Percentiles rank a stretch among this genome's conserved stretches.
These are phyloP conservation scores for Yamadazyma jaroonii DNA, from an alignment of 1,139 yeast genomes.

Conservation along the genomic window DNA sequence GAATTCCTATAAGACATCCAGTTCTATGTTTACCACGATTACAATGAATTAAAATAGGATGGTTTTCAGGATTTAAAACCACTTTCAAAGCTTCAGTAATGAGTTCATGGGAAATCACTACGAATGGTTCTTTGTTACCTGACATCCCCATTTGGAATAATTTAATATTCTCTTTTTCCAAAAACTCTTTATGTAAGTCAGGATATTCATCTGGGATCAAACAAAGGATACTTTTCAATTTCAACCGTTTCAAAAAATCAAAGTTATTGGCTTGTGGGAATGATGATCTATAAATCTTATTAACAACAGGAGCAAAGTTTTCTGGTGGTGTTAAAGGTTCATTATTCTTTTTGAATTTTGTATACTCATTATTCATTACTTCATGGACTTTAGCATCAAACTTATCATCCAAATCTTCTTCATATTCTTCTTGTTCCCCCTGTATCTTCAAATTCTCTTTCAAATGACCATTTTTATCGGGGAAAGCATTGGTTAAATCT, in stretches of 20 bases:
- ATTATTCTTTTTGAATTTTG: conserved; percentile 3
- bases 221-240: conserved; percentile 73
- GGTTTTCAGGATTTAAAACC: conserved; percentile 79
- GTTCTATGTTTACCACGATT: conserved; percentile 96
- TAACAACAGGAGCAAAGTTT: conserved; percentile 83
- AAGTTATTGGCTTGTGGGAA: conserved; percentile 88
- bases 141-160: conserved; percentile 89
- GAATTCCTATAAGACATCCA: conserved; percentile 92
- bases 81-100: conserved; percentile 81
- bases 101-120: conserved; percentile 71
- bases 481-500: conserved; percentile 11
- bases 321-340: conserved; percentile 70
- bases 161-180: conserved; percentile 57
- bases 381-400: conserved; percentile 29
- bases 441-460: conserved; percentile 13
- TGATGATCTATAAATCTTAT: conserved; percentile 78
- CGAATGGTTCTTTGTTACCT: conserved; percentile 95
- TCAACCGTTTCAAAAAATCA: conserved; percentile 57
- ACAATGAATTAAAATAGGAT: conserved; percentile 90
- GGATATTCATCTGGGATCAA: conserved; percentile 93
- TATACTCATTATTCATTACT: conserved; percentile 16
- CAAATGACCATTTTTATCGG: conserved; percentile 15
- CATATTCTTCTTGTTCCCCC: conserved; percentile 22
- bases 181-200: conserved; percentile 62
- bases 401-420: conserved; percentile 47